Base-by-base conservation (phyloP, 1,139 yeast genomes). In the Taphrina sp. region DNA sequence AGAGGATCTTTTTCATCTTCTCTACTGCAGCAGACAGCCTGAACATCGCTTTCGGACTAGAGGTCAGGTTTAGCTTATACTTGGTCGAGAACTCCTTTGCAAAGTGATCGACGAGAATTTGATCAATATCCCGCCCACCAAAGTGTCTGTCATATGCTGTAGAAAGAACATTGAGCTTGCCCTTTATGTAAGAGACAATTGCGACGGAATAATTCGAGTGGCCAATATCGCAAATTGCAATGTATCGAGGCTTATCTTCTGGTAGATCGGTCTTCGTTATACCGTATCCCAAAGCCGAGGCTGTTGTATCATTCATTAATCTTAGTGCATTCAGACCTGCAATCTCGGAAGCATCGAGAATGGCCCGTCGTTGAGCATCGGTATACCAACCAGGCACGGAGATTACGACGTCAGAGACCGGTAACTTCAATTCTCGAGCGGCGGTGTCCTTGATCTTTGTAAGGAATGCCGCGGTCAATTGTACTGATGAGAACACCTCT, bases 261-360 rank as follows among this genome's bases (percentile, higher is more conserved):
- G 95, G 92, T 65, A 92, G 86, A 68, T 87, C 94, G 58, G 86
- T 82, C 81, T 92, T 90, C 83, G 92, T 92, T 61, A 92, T 96
- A 78, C 98, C 98, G 76, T 92, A 94, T 65, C 96, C 95, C 64
- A 94, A 96, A 65, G 96, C 97, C 60, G 98, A 98, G 61, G 98
- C 97, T 60, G 98, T 90, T 63, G 87, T 83, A 72, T 92, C 98
- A 72, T 92, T 92, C 67, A 92, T 95, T 64, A 92, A 83, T 80
- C 98, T 85, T 61, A 92, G 96, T 60, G 98, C 96, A 82, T 92
- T 92, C 70, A 92, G 80, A 62, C 96, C 96, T 61, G 98, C 97
- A 71, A 92, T 85, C 70, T 79, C 80, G 68, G 96, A 92, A 59
- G 98, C 96, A 71, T 94, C 98, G 61, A 89, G 79, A 65, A 95